phyloP scores from a whole-genome alignment of 352 stramenopile species.

The Globisporangium middletonii region DNA sequence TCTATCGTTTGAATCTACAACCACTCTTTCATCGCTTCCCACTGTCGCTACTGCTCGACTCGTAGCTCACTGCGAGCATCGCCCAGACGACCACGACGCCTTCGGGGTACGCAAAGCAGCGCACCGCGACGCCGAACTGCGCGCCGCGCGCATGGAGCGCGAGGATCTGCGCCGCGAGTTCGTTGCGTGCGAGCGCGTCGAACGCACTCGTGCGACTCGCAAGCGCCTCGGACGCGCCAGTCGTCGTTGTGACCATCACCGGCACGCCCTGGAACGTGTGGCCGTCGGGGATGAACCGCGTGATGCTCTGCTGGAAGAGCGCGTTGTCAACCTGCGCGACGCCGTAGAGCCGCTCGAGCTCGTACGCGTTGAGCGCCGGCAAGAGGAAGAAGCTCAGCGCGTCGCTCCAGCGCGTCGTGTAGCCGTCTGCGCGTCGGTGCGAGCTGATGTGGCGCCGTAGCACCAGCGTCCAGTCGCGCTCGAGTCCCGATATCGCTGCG shows the following conservation, averaged over 20 bases:
- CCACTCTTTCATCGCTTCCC: neutral
- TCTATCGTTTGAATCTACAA: neutral
- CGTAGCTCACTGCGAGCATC: conserved; percentile 79
- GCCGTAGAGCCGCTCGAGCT: conserved; percentile 71
- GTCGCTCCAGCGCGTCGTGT: conserved; percentile 69
- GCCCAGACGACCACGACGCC: conserved; percentile 63
- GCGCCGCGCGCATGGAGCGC: conserved; percentile 43
- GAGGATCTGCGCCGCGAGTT: conserved; percentile 57
- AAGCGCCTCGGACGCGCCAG: neutral
- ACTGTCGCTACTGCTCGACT: conserved; percentile 14
- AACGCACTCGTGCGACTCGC: conserved; percentile 25
- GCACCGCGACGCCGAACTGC: conserved; percentile 67
- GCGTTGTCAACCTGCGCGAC: conserved; percentile 63
- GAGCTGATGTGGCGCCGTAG: conserved; percentile 38
- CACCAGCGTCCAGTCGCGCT: conserved; percentile 40
- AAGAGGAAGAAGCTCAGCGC: conserved; percentile 74
- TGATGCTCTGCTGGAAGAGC: conserved; percentile 82
- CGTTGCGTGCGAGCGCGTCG: conserved; percentile 31
- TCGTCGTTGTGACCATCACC: conserved; percentile 32
- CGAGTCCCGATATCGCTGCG: conserved; percentile 20
- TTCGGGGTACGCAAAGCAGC: conserved; percentile 78
- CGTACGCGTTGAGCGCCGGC: conserved; percentile 84
- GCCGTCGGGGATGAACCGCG: conserved; percentile 64
- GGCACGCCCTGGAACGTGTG: conserved; percentile 88
- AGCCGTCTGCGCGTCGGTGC: conserved; percentile 31